phyloP scores from a whole-genome alignment of 352 stramenopile genomes.

The Pythium folliculosum region DNA sequence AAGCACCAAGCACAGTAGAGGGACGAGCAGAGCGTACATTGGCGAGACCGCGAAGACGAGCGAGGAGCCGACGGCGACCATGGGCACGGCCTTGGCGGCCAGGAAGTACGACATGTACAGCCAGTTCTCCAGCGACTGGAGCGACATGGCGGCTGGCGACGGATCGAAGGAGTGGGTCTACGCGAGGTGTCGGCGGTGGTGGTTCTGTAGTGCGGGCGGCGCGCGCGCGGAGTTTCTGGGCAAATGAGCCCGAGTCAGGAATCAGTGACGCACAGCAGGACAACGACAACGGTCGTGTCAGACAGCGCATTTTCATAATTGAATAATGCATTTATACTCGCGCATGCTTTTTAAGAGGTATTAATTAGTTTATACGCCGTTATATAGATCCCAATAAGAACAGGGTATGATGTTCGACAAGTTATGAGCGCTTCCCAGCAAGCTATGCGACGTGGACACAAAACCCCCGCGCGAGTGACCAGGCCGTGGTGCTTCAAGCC shows the following conservation, averaged over 20 bases:
- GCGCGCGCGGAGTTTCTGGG: not conserved
- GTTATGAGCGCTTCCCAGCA: not conserved
- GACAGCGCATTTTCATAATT: not conserved
- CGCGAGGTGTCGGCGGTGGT: too few relatives aligned
- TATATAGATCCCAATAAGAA: too few relatives aligned
- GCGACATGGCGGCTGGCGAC: slow-evolving; percentile 33
- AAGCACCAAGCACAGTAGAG: not conserved
- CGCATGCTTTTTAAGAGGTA: too few relatives aligned
- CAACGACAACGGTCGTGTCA: not conserved
- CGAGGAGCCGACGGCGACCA: slow-evolving; percentile 59
- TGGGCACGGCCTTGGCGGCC: slow-evolving; percentile 56
- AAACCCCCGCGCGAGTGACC: not conserved
- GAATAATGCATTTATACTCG: not conserved
- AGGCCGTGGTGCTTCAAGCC: not conserved
- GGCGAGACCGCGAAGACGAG: slow-evolving; percentile 73
- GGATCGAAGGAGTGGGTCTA: not conserved
- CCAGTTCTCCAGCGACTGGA: slow-evolving; percentile 62
- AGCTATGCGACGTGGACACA: not conserved
- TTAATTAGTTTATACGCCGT: too few relatives aligned
- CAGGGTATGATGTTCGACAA: not conserved
- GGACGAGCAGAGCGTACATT: slow-evolving; percentile 34
- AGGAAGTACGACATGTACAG: slow-evolving; percentile 77
- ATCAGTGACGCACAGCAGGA: too few relatives aligned
- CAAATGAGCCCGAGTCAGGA: too few relatives aligned
- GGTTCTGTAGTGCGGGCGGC: too few relatives aligned